Evolutionary conservation across 495 filamentous ascomycete species (phyloP).

Genomic region (Podospora anserina): DNA sequence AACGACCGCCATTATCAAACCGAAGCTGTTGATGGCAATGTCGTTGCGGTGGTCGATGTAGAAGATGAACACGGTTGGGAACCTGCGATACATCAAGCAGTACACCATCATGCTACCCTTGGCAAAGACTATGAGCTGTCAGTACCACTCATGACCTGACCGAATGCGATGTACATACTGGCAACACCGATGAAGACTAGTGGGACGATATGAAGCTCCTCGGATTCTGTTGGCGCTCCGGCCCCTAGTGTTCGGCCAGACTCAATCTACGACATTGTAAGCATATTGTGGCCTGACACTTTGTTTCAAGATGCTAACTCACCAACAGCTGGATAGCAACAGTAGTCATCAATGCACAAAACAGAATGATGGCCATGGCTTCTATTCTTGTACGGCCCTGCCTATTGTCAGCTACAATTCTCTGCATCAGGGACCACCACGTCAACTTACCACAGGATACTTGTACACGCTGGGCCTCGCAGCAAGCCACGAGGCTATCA

Average conservation of each 20-base stretch:
- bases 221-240: conserved; percentile 36
- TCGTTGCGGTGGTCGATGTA: conserved; percentile 57
- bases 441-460: conserved; percentile 45
- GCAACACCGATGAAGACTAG: conserved; percentile 52
- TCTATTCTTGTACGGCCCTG: conserved; percentile 51
- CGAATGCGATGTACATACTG: conserved; percentile 37
- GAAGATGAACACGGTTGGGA: conserved; percentile 54
- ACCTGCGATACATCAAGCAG: conserved; percentile 49
- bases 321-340: conserved; percentile 52
- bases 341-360: conserved; percentile 57
- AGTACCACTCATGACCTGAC: background rate
- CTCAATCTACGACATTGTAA: conserved; percentile 31
- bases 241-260: conserved; percentile 44
- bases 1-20: conserved; percentile 52
- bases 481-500: conserved; percentile 51
- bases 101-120: conserved; percentile 51
- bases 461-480: conserved; percentile 54
- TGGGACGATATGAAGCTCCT: conserved; percentile 48
- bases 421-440: background rate
- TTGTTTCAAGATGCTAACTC: background rate
- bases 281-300: background rate
- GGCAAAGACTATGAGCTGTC: conserved; percentile 41
- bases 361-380: conserved; percentile 57
- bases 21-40: conserved; percentile 54
- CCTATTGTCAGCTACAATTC: conserved; percentile 28